phyloP scores from a whole-genome alignment of 2,329 filamentous ascomycete species.

The Xylaria polymorpha region DNA sequence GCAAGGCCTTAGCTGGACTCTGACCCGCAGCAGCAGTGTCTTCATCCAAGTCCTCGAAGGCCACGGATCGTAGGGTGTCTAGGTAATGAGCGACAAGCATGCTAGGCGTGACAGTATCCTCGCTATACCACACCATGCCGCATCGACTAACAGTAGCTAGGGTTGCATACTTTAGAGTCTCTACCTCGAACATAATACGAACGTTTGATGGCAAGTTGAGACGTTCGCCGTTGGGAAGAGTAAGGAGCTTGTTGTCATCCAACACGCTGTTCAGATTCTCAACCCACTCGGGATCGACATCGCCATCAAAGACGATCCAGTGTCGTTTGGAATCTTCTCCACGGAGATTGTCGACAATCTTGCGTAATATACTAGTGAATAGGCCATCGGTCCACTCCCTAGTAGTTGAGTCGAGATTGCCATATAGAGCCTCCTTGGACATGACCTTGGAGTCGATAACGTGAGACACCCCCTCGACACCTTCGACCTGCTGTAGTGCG shows the following conservation, averaged over 20 bases:
- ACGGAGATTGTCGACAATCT: constrained; percentile 98
- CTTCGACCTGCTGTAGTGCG: constrained; percentile 90
- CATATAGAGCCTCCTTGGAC: constrained; percentile 98
- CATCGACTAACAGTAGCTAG: constrained; percentile 99
- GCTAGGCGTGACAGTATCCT: constrained; percentile 90
- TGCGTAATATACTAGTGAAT: constrained; percentile 96
- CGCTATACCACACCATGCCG: constrained; percentile 99
- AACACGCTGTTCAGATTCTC: constrained; percentile 99
- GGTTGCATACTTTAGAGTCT: constrained; percentile 96
- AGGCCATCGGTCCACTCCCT: constrained; percentile 99
- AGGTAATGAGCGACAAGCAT: constrained; percentile 97
- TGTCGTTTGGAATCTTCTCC: constrained; percentile 97
- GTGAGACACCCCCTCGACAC: constrained; percentile 92
- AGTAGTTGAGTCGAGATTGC: constrained; percentile 94
- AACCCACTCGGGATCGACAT: constrained; percentile 99
- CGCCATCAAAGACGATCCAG: constrained; percentile 99
- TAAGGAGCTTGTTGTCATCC: constrained; percentile 98
- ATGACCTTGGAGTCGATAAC: constrained; percentile 99
- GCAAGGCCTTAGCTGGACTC: constrained; percentile 80
- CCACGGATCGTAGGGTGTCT: constrained; percentile 80
- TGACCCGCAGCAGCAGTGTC: constrained; percentile 82
- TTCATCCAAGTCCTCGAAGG: constrained; percentile 96
- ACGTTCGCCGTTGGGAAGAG: constrained; percentile 96
- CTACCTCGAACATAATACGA: constrained; percentile 99
- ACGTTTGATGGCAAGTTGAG: constrained; percentile 94